Percentiles rank a stretch among this genome's conserved stretches.
Evolutionary conservation across 352 stramenopile species (phyloP).

Genomic region (Globisporangium cederbergense): DNA sequence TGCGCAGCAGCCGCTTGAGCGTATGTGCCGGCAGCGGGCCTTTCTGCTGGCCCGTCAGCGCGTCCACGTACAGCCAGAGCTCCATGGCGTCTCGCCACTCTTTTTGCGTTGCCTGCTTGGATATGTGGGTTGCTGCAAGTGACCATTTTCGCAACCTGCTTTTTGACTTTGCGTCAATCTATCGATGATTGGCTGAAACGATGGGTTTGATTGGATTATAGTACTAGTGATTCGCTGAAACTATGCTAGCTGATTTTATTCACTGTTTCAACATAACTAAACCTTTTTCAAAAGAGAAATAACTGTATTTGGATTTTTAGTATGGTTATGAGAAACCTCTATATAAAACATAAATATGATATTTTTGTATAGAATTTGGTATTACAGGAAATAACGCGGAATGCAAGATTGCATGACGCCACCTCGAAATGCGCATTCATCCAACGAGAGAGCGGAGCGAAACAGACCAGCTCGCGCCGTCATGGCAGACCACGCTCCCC

Average conservation of each 20-base stretch:
- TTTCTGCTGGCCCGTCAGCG: constrained; percentile 53
- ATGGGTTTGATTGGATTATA: background rate
- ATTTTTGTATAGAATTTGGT: background rate
- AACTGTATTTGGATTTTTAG: too few species aligned
- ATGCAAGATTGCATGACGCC: background rate
- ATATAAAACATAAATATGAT: too few species aligned
- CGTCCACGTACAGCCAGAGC: constrained; percentile 79
- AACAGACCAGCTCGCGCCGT: background rate
- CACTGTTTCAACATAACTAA: background rate
- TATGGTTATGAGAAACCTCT: too few species aligned
- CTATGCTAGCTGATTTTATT: background rate
- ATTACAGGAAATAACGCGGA: background rate
- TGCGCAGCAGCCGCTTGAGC: constrained; percentile 69
- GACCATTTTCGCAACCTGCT: background rate
- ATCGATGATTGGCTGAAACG: background rate
- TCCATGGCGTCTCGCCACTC: constrained; percentile 13
- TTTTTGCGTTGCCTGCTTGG: background rate
- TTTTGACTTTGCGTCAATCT: background rate
- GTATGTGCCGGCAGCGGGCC: constrained; percentile 52
- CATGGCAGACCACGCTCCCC: background rate
- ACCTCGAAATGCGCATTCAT: constrained; percentile 10
- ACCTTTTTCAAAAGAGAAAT: background rate
- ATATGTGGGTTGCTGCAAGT: background rate
- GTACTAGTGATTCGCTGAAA: background rate
- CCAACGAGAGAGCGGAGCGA: background rate